Conservation (phyloP, 2,329 filamentous ascomycete species). For the Cladophialophora immunda region DNA sequence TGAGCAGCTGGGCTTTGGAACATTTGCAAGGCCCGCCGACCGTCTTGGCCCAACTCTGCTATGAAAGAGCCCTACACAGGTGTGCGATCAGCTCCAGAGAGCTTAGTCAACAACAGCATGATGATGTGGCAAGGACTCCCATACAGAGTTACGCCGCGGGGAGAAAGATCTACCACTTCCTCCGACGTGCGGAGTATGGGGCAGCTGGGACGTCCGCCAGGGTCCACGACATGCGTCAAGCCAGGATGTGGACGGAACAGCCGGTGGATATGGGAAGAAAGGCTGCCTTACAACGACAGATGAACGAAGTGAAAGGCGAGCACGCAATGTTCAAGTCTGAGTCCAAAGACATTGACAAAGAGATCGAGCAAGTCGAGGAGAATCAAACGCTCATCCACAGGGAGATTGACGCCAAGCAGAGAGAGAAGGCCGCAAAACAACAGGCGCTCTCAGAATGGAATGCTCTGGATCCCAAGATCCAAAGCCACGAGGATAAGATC, state of each 20-base stretch:
- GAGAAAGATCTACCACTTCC: conserved; percentile 69
- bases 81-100: conserved; percentile 72
- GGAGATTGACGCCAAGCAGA: conserved; percentile 22
- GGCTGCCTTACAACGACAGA: conserved; percentile 64
- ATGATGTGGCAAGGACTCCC: conserved; percentile 66
- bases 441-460: conserved; percentile 62
- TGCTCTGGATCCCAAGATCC: conserved; percentile 46
- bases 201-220: conserved; percentile 74
- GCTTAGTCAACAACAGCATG: conserved; percentile 72
- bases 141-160: conserved; percentile 77
- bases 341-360: conserved; percentile 37
- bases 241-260: conserved; percentile 78
- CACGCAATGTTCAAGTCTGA: conserved; percentile 46
- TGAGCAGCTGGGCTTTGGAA: conserved; percentile 83
- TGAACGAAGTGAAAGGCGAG: conserved; percentile 53
- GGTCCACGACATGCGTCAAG: conserved; percentile 67
- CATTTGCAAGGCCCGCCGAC: conserved; percentile 80
- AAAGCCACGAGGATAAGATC: conserved; percentile 57
- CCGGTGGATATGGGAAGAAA: conserved; percentile 71
- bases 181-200: conserved; percentile 81
- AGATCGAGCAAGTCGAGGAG: conserved; percentile 44
- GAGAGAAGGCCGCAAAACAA: conserved; percentile 68
- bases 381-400: conserved; percentile 34
- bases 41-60: conserved; percentile 88
- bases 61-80: conserved; percentile 72